phyloP scores from a whole-genome alignment of 139 green algal species.

The Chlorella vulgaris region DNA sequence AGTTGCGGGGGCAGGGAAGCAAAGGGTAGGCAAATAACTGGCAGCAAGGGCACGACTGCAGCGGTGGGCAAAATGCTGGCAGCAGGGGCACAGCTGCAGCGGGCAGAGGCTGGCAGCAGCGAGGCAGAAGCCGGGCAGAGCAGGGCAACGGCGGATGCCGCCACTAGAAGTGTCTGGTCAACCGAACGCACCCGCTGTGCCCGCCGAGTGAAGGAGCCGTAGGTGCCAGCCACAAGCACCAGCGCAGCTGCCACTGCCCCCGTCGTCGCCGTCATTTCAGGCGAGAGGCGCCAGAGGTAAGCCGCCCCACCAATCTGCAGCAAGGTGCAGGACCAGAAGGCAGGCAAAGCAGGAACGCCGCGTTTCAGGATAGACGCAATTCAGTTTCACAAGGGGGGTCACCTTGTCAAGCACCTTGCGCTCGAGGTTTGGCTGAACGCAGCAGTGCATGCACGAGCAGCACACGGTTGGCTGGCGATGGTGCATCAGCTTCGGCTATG shows the following conservation, averaged over 20 bases:
- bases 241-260: constrained; percentile 58
- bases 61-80: neutral
- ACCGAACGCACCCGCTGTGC: constrained; percentile 49
- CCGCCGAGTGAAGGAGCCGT: constrained; percentile 65
- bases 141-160: no score
- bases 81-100: neutral
- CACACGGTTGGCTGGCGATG: no score
- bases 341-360: neutral
- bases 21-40: neutral
- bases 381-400: no score
- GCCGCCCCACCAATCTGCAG: constrained; percentile 52
- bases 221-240: constrained; percentile 67
- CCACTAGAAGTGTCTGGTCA: no score
- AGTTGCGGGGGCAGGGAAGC: no score
- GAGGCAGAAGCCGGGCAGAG: no score
- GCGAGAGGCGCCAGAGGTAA: constrained; percentile 76
- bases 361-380: no score
- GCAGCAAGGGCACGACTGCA: neutral
- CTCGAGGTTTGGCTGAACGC: no score
- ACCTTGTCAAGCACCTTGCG: no score
- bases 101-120: no score
- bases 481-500: no score
- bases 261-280: constrained; percentile 58
- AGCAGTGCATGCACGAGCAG: no score
- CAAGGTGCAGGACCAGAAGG: neutral